Conservation (phyloP, 2,329 filamentous ascomycete genomes). For the Nemania sp. region DNA sequence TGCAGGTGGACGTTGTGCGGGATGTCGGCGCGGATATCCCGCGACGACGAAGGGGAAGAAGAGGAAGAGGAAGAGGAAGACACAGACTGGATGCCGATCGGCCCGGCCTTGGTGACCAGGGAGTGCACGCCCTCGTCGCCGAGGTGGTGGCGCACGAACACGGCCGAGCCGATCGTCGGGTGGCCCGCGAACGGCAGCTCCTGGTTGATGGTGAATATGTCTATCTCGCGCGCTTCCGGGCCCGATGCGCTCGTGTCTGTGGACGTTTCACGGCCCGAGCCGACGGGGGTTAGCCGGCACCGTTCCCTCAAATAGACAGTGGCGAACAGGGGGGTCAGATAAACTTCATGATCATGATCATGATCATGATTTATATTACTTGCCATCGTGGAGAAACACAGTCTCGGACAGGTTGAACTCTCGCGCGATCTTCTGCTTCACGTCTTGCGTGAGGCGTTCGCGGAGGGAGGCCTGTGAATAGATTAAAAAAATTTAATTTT, state of each 20-base stretch:
- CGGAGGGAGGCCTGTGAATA: conserved; percentile 33
- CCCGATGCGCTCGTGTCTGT: conserved; percentile 36
- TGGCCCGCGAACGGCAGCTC: conserved; percentile 68
- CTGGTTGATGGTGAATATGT: conserved; percentile 60
- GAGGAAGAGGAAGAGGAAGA: background rate
- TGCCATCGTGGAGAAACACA: conserved; percentile 60
- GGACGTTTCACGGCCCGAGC: conserved; percentile 41
- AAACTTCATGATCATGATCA: too few relatives aligned
- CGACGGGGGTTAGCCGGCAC: background rate
- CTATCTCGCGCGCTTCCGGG: conserved; percentile 50
- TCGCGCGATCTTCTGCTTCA: conserved; percentile 62
- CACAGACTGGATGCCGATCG: conserved; percentile 11
- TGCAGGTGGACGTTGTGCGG: conserved; percentile 72
- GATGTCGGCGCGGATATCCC: conserved; percentile 60
- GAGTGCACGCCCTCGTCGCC: conserved; percentile 41
- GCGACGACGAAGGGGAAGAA: background rate
- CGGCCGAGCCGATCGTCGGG: conserved; percentile 62
- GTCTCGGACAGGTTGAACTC: conserved; percentile 70
- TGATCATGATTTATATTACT: background rate
- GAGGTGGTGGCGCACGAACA: conserved; percentile 49
- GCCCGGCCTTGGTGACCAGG: conserved; percentile 60
- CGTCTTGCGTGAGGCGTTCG: conserved; percentile 49
- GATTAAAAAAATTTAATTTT: background rate
- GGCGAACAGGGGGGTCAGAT: too few relatives aligned
- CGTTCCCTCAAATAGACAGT: background rate